These are phyloP conservation scores for Stylosanthes scabra DNA, from an alignment of 331 rosid species.

Conservation along the genomic window DNA sequence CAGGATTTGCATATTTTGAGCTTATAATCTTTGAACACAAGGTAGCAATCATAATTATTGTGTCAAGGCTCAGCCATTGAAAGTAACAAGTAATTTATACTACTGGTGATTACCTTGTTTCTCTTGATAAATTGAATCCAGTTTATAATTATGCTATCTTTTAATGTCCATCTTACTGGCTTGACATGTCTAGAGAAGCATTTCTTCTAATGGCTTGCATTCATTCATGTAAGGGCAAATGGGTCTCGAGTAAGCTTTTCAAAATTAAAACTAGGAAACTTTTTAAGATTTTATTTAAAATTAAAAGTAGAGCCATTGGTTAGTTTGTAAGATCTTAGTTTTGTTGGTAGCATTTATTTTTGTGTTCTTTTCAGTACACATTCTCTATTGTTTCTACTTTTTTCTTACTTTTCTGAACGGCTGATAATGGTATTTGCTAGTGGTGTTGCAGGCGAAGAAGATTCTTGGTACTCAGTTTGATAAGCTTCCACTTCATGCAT, in stretches of 20 bases:
- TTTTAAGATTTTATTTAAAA: slow-evolving; percentile 2
- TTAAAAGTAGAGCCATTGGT: slow-evolving; percentile 12
- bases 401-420: slow-evolving; percentile 30
- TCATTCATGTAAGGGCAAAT: slow-evolving; percentile 65
- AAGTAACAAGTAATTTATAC: not conserved
- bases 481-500: slow-evolving; percentile 93
- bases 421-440: slow-evolving; percentile 44
- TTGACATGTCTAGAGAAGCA: slow-evolving; percentile 85
- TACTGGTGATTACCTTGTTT: slow-evolving; percentile 15
- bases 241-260: slow-evolving; percentile 86
- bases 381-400: too few relatives aligned
- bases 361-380: slow-evolving; percentile 19
- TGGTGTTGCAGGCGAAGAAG: slow-evolving; percentile 70
- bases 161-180: slow-evolving; percentile 14
- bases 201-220: slow-evolving; percentile 93
- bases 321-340: not conserved
- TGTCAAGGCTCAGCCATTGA: too few relatives aligned
- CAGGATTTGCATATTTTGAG: too few relatives aligned
- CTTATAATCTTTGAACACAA: too few relatives aligned
- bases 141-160: not conserved
- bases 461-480: slow-evolving; percentile 69
- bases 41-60: too few relatives aligned
- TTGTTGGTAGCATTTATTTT: slow-evolving; percentile 26
- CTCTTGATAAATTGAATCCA: slow-evolving; percentile 7
- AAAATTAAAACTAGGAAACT: slow-evolving; percentile 22